Evolutionary conservation across 2,329 filamentous ascomycete species (phyloP).

Genomic region (Apiospora marii): DNA sequence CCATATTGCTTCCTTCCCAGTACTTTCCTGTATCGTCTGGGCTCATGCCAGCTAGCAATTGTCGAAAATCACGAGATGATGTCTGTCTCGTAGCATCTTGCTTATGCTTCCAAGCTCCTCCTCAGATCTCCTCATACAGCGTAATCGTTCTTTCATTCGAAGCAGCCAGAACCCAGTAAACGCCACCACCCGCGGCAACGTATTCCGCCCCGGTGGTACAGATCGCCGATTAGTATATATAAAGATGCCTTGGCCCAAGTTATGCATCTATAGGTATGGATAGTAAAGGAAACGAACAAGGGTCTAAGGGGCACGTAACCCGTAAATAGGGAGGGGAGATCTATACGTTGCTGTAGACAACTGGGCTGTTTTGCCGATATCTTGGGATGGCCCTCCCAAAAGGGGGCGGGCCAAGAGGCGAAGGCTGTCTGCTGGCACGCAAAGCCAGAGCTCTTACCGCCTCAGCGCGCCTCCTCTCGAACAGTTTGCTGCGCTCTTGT

Average conservation of each 20-base stretch:
- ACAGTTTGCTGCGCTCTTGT: slow-evolving; percentile 56
- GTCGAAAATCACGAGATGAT: not conserved
- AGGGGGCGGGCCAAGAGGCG: slow-evolving; percentile 25
- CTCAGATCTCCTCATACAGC: not conserved
- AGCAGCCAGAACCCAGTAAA: slow-evolving; percentile 3
- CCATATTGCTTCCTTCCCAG: not conserved
- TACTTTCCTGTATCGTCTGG: not conserved
- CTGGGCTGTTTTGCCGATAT: slow-evolving; percentile 25
- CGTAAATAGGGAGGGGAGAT: not conserved
- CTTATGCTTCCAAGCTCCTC: not conserved
- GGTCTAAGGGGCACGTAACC: not conserved
- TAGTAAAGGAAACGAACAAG: not conserved
- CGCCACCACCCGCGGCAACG: not conserved
- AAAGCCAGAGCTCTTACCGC: slow-evolving; percentile 51
- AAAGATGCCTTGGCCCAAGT: not conserved
- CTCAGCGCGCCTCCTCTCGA: slow-evolving; percentile 57
- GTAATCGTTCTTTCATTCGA: not conserved
- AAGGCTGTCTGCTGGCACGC: slow-evolving; percentile 24
- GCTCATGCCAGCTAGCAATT: not conserved
- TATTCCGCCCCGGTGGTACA: not conserved
- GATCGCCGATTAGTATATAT: not conserved
- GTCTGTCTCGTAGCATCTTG: not conserved
- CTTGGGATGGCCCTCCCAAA: slow-evolving; percentile 22
- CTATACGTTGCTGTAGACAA: slow-evolving; percentile 11
- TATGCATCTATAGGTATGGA: not conserved